Evolutionary conservation across 1,284 basidiomycete genomes (phyloP).

Genomic region (Binderoboletus segoi): DNA sequence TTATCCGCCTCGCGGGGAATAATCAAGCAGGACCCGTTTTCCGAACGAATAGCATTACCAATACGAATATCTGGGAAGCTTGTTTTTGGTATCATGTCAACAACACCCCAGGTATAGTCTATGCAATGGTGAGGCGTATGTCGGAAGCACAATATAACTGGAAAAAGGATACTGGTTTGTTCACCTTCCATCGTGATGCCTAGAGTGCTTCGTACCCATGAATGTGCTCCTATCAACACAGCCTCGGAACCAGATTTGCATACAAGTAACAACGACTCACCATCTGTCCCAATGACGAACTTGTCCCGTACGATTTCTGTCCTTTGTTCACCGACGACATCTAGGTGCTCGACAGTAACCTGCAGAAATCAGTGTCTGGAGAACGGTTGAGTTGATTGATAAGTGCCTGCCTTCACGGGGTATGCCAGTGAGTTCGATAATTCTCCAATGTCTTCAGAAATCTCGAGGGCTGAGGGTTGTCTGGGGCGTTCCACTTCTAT

Average conservation of each 20-base stretch:
- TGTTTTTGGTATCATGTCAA: constrained; percentile 70
- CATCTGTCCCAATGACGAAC: constrained; percentile 64
- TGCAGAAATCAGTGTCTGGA: constrained; percentile 15
- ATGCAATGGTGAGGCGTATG: no score
- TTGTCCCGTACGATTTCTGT: constrained; percentile 38
- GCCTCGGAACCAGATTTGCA: no score
- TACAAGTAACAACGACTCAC: constrained; percentile 29
- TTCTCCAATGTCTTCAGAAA: no score
- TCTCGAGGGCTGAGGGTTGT: constrained; percentile 44
- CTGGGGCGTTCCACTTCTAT: constrained; percentile 60
- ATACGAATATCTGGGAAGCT: constrained; percentile 82
- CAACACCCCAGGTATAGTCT: constrained; percentile 74
- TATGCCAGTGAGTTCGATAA: no score
- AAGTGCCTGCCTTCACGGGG: constrained; percentile 53
- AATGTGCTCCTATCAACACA: no score
- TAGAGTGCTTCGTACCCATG: no score
- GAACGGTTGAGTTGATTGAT: background rate
- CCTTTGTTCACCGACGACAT: constrained; percentile 29
- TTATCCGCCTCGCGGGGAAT: constrained; percentile 74
- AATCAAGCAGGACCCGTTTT: constrained; percentile 64
- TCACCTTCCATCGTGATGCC: no score
- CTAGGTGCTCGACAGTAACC: constrained; percentile 43
- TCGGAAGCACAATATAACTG: no score
- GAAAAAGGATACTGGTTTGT: no score
- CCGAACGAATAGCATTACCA: constrained; percentile 58